A percentile compares a stretch with the other conserved stretches of the same genome.
These are phyloP conservation scores for Xylariaceae sp. DNA, from an alignment of 2,329 filamentous ascomycete species.

Conservation along the genomic window DNA sequence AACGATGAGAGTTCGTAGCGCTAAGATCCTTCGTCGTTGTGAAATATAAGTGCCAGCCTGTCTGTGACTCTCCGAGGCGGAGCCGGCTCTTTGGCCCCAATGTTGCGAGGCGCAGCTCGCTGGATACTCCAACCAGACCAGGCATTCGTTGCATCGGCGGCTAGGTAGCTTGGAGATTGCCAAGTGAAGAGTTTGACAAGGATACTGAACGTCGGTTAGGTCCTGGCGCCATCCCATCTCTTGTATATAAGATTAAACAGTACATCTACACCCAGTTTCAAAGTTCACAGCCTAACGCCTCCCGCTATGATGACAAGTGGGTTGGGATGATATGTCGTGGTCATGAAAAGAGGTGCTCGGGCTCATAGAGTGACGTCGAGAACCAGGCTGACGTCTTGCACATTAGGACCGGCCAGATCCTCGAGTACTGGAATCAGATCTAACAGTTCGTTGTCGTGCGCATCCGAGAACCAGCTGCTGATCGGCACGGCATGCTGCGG, in stretches of 20 bases:
- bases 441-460: slow-evolving; percentile 96
- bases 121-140: too few species aligned
- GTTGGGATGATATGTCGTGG: slow-evolving; percentile 11
- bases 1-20: too few species aligned
- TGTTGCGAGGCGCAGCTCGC: too few species aligned
- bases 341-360: slow-evolving; percentile 24
- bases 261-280: slow-evolving; percentile 44
- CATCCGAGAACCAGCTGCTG: slow-evolving; percentile 99
- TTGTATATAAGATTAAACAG: slow-evolving; percentile 43
- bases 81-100: too few species aligned
- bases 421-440: slow-evolving; percentile 97
- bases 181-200: too few species aligned
- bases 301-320: slow-evolving; percentile 42
- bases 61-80: too few species aligned
- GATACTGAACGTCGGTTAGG: too few species aligned
- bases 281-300: slow-evolving; percentile 45
- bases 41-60: too few species aligned
- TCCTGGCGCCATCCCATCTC: slow-evolving; percentile 12
- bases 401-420: slow-evolving; percentile 81
- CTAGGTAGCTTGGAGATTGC: too few species aligned
- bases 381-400: slow-evolving; percentile 93
- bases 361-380: slow-evolving; percentile 76
- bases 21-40: too few species aligned
- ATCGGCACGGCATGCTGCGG: slow-evolving; percentile 98
- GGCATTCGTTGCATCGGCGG: too few species aligned